Conservation (phyloP, 257 asterid species). For the Coffea eugenioides region DNA sequence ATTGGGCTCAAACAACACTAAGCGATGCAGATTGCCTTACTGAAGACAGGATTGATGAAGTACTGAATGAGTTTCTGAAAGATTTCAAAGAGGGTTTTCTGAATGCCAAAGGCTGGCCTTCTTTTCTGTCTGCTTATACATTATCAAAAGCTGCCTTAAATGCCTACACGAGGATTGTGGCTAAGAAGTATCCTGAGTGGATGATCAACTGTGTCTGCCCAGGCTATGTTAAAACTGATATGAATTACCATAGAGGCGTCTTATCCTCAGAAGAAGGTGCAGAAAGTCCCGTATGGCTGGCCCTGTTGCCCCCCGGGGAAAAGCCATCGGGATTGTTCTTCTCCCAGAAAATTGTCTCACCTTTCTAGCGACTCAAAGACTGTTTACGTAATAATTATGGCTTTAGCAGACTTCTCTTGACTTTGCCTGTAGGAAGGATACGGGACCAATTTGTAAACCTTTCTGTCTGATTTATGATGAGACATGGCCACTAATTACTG, state of each 20-base stretch:
- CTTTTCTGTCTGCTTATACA: conserved; percentile 38
- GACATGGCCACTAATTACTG: too few relatives aligned
- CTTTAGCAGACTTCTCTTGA: too few relatives aligned
- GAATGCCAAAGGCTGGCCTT: conserved; percentile 45
- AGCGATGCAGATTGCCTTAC: conserved; percentile 32
- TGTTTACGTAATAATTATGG: too few relatives aligned
- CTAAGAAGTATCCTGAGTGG: conserved; percentile 32
- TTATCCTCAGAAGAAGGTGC: conserved; percentile 42
- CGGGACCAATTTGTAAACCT: too few relatives aligned
- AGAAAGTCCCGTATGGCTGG: conserved; percentile 38
- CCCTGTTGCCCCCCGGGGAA: conserved; percentile 31
- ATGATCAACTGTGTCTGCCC: conserved; percentile 48
- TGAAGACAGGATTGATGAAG: conserved; percentile 40
- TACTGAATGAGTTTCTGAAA: conserved; percentile 34
- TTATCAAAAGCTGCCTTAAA: conserved; percentile 57
- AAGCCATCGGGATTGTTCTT: conserved; percentile 49
- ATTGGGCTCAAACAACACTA: conserved; percentile 42
- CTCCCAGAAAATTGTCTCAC: conserved; percentile 1
- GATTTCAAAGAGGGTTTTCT: conserved; percentile 30
- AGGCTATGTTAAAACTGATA: conserved; percentile 48
- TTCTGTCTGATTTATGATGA: too few relatives aligned
- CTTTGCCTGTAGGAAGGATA: too few relatives aligned
- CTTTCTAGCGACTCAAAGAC: conserved; percentile 11
- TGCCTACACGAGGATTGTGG: conserved; percentile 40
- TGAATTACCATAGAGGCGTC: conserved; percentile 29